Evolutionary conservation across 2,329 filamentous ascomycete species (phyloP).

Genomic region (Trichoderma citrinoviride): DNA sequence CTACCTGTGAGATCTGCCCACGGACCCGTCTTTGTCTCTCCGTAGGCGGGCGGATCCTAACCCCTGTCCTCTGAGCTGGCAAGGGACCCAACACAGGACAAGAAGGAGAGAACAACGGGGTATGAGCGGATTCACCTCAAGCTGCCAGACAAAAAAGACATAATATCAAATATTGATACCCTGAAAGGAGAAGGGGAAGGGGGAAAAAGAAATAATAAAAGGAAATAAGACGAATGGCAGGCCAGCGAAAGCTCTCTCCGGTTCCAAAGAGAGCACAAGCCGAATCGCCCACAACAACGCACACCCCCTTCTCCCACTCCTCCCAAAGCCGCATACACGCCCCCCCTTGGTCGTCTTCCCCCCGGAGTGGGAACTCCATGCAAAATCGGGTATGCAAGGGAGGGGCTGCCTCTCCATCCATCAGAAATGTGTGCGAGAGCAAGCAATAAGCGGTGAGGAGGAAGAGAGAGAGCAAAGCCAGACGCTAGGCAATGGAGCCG

Average conservation of each 20-base stretch:
- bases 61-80: slow-evolving; percentile 18
- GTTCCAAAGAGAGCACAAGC: neutral
- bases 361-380: slow-evolving; percentile 13
- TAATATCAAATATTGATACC: neutral
- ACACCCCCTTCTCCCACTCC: slow-evolving; percentile 16
- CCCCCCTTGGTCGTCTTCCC: neutral
- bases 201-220: too few species aligned
- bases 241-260: neutral
- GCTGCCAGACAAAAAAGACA: neutral
- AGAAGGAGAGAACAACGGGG: slow-evolving; percentile 7
- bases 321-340: neutral
- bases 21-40: neutral
- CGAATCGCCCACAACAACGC: neutral
- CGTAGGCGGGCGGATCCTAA: slow-evolving; percentile 10
- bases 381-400: slow-evolving; percentile 26
- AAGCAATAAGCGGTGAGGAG: slow-evolving; percentile 25
- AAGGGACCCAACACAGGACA: slow-evolving; percentile 19
- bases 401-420: slow-evolving; percentile 21
- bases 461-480: neutral
- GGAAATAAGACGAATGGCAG: neutral
- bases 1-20: slow-evolving; percentile 17
- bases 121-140: slow-evolving; percentile 3
- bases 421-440: slow-evolving; percentile 17
- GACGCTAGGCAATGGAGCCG: slow-evolving; percentile 19
- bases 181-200: too few species aligned